Base-by-base conservation (phyloP, 371 early-diverging fungal species). In the Batkoa obscura region DNA sequence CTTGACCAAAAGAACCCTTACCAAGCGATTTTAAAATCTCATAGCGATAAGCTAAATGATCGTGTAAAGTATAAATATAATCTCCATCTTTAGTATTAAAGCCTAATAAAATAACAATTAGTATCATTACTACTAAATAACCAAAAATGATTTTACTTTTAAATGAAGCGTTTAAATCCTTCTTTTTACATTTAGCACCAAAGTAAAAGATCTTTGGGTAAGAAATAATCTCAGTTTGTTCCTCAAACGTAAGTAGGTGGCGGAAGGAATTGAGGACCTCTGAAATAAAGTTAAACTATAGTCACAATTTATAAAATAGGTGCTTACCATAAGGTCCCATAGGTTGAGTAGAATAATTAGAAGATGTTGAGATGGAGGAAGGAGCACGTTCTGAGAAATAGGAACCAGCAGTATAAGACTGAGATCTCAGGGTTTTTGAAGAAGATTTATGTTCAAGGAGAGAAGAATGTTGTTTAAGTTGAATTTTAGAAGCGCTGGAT, bases 1-100 rank as follows among this genome's bases (percentile, higher is more conserved):
- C 99, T 69, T 97, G 95, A 0, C 99, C 97, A 77, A 96, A 99
- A 0, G 98, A 97, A 8, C 99, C 99, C 66, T 83, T 84, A 0
- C 99, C 99, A 45, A 99, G 71, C 31, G 88, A 70, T 63, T 94
- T 95, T 49, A 89, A 59, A 51, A 96, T 89, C 36, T 79, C 67
- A 67, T 90, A 90, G 58, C 84, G 41, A 30, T 55, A 55, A 31
- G 55, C 55, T 33, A 55, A 12, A 15, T 55, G 55, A n/a, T 53
- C 53, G 30, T 17, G n/a, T 10, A 35, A 3, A 13, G 35, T 53
- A n/a, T 37, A 53, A 8, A 38, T 38, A 39, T 37, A 39, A 30
- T 53, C 53, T 9, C 53, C 53, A 17, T 53, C 53, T 3, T 9
- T 3, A 3, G 38, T 53, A 41, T 35, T 15, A 17, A 32, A 53